Percentiles rank a stretch among this genome's conserved stretches.
These are phyloP conservation scores for Globisporangium solare DNA, from an alignment of 352 stramenopile genomes.

Conservation along the genomic window DNA sequence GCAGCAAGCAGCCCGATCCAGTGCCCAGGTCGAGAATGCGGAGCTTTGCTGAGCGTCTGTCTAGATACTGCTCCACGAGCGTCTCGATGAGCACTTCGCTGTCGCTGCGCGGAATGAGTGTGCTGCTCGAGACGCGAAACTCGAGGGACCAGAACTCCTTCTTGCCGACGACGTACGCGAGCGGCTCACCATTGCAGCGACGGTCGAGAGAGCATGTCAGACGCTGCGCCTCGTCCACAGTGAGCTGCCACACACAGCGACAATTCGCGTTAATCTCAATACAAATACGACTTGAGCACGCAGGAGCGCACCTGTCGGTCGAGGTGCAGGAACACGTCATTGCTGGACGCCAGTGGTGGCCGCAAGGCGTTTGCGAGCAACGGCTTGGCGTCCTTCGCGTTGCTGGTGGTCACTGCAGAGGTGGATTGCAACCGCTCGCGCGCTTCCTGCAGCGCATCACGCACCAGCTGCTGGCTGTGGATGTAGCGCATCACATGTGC, in stretches of 20 bases:
- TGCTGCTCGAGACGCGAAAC: constrained; percentile 47
- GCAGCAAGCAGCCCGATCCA: constrained; percentile 58
- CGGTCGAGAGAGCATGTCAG: constrained; percentile 22
- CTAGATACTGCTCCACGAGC: constrained; percentile 39
- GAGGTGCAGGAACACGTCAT: constrained; percentile 52
- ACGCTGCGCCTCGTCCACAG: constrained; percentile 21
- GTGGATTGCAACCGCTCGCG: constrained; percentile 10
- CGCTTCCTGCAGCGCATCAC: constrained; percentile 8
- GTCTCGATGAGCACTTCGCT: constrained; percentile 79
- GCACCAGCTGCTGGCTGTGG: constrained; percentile 12
- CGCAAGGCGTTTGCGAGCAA: constrained; percentile 46
- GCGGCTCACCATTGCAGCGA: constrained; percentile 41
- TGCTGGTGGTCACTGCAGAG: background rate
- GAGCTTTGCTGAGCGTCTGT: constrained; percentile 20
- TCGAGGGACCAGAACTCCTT: constrained; percentile 80
- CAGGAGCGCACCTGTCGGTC: constrained; percentile 27
- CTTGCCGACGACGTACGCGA: constrained; percentile 59
- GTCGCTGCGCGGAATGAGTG: constrained; percentile 77
- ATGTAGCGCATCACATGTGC: constrained; percentile 1
- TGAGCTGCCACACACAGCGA: constrained; percentile 19
- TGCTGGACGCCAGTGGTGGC: constrained; percentile 32
- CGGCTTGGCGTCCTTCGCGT: constrained; percentile 41
- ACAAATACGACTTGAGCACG: background rate
- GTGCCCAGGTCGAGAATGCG: constrained; percentile 69
- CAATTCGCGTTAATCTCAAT: constrained; percentile 2